A percentile compares a stretch with the other conserved stretches of the same genome.
These are phyloP conservation scores for Penicillium subrubescens DNA, from an alignment of 495 filamentous ascomycete species.

Conservation along the genomic window DNA sequence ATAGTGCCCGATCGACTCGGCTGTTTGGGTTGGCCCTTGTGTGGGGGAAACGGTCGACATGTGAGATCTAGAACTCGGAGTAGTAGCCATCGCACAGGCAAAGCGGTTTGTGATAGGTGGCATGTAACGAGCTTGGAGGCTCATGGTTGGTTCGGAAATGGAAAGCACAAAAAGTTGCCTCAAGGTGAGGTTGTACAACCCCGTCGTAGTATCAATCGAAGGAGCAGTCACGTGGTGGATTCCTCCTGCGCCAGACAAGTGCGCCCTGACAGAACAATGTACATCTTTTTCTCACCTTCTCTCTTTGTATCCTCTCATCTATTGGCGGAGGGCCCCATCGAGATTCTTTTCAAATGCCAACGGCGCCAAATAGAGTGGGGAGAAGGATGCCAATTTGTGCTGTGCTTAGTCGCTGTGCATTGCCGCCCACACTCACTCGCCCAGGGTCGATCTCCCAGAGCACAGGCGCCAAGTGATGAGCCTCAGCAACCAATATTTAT, in stretches of 20 bases:
- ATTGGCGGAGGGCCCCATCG: not conserved
- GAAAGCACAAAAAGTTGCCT: not conserved
- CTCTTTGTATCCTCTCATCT: not conserved
- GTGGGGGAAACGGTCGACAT: conserved; percentile 9
- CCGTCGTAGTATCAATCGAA: not conserved
- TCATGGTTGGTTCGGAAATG: not conserved
- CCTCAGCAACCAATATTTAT: conserved; percentile 12
- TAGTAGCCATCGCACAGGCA: not conserved
- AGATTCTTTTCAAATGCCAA: conserved; percentile 24
- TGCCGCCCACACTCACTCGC: conserved; percentile 34
- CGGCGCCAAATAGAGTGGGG: conserved; percentile 32
- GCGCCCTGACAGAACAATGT: not conserved
- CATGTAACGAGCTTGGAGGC: not conserved
- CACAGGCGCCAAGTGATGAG: conserved; percentile 11
- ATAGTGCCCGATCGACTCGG: conserved; percentile 17
- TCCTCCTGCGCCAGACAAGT: conserved; percentile 7
- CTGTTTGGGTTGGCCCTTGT: conserved; percentile 6
- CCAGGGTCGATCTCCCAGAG: conserved; percentile 23
- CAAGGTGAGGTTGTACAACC: not conserved
- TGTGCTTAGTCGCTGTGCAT: conserved; percentile 35
- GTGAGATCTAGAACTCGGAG: conserved; percentile 3
- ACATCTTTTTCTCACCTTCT: not conserved
- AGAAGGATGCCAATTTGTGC: conserved; percentile 10
- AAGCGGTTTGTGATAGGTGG: not conserved
- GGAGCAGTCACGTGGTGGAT: conserved; percentile 21